Evolutionary conservation across 148 eudicot genomes (phyloP).

Genomic region (Agrostemma githago): DNA sequence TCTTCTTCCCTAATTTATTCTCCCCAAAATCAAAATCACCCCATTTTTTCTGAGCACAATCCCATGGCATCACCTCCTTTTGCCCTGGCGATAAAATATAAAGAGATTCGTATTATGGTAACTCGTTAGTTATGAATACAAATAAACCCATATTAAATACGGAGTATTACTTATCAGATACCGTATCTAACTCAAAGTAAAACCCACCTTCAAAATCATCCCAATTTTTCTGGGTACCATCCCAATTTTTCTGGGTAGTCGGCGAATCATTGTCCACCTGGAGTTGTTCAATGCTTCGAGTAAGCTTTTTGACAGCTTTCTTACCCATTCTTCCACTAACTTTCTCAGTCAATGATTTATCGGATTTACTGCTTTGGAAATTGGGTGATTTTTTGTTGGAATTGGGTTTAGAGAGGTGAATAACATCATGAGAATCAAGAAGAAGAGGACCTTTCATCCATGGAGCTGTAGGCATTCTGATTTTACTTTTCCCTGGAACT

Average conservation of each 20-base stretch:
- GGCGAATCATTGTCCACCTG: conserved; percentile 15
- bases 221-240: conserved; percentile 27
- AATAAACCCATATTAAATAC: too few species aligned
- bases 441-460: conserved; percentile 70
- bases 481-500: conserved; percentile 7
- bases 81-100: too few species aligned
- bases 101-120: too few species aligned
- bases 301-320: conserved; percentile 52
- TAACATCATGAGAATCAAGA: conserved; percentile 43
- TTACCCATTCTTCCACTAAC: conserved; percentile 62
- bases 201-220: conserved; percentile 41
- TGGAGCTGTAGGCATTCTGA: conserved; percentile 80
- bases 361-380: conserved; percentile 21
- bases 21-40: conserved; percentile 31
- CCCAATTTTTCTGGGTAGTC: conserved; percentile 34
- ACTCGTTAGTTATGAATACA: too few species aligned
- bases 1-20: conserved; percentile 24
- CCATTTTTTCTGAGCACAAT: conserved; percentile 26
- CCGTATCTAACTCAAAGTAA: not conserved
- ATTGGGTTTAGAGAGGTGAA: conserved; percentile 35
- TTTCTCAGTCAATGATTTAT: conserved; percentile 41
- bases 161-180: too few species aligned
- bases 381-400: conserved; percentile 24
- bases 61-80: conserved; percentile 8
- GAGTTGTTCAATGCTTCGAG: conserved; percentile 43